phyloP scores from a whole-genome alignment of 225 moss, liverwort and hornwort genomes.

The Sphagnum tenellum region DNA sequence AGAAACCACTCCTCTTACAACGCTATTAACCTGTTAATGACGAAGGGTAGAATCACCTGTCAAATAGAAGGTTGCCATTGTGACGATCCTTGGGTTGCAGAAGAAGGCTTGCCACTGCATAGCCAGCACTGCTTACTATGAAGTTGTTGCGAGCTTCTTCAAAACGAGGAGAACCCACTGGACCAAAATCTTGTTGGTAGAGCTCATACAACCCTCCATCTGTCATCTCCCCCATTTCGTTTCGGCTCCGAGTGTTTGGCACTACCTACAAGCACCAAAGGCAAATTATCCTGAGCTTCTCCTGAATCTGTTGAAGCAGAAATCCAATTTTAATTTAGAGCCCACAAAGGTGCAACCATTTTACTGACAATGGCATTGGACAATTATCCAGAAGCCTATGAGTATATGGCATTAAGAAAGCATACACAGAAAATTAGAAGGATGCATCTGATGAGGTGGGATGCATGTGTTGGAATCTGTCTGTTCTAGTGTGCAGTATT shows the following conservation, averaged over 20 bases:
- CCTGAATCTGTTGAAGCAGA: no score
- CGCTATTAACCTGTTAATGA: background rate
- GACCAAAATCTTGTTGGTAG: constrained; percentile 67
- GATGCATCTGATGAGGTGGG: no score
- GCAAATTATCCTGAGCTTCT: no score
- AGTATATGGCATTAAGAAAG: no score
- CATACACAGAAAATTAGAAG: no score
- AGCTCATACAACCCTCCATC: constrained; percentile 71
- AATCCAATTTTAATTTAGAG: no score
- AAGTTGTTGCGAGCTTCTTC: constrained; percentile 77
- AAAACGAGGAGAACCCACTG: constrained; percentile 51
- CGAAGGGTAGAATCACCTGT: constrained; percentile 24
- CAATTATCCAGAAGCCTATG: no score
- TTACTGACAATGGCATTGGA: no score
- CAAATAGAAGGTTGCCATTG: constrained; percentile 82
- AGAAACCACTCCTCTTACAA: no score
- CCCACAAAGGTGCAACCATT: no score
- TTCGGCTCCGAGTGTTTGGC: constrained; percentile 76
- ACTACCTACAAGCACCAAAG: constrained; percentile 32
- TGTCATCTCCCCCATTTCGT: constrained; percentile 76
- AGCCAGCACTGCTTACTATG: constrained; percentile 74
- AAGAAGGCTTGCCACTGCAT: constrained; percentile 73
- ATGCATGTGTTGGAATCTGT: no score
- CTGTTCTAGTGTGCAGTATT: no score
- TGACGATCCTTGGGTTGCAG: constrained; percentile 87